Base-by-base conservation (phyloP, 305 asterid species). In the Ajuga reptans region DNA sequence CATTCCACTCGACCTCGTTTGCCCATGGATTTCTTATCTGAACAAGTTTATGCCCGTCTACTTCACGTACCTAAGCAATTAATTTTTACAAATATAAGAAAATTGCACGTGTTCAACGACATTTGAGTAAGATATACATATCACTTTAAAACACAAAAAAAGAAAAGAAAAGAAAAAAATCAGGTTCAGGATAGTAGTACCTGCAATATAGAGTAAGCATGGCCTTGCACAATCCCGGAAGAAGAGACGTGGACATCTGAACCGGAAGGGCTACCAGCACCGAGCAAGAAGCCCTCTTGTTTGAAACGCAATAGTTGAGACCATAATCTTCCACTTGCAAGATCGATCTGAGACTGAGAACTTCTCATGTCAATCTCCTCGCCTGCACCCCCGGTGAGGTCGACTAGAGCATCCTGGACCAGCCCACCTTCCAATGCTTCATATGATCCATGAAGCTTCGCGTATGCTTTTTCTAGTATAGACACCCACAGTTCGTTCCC, bases 401-500 rank as follows among this genome's bases (percentile, higher is more conserved):
- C 99, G 66, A 94, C 99, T 14, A 94, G 96, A 74, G 99, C 98
- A 78, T 94, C 99, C 81, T 94, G 99, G 65, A 94, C 98, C 6
- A 94, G 97, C 69, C 97, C 99, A 49, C 99, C 99, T 90, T 94
- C 99, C 71, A 94, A 84, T 42, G 98, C 99, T 85, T 94, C 99
- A 10, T 85, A 94, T 9, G 99, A 94, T 47, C 99, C 98, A 37
- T 94, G 99, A 81, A 94, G 97, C 86, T 94, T 94, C 47, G 99
- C 99, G 52, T 94, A 89, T 1, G 99, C 99, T 74, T 94, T 94
- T 76, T 94, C 99, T 34, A 94, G 81, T 71, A 94, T 47, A 39
- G 97, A 87, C 60, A 94, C 95, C 99, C 99, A 94, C 65, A 94
- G 61, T 75, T 94, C 99, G 12, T 89, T 94, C 69, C 86, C 89